Evolutionary conservation across 495 filamentous ascomycete genomes (phyloP).

Genomic region (Penicillium soppii): DNA sequence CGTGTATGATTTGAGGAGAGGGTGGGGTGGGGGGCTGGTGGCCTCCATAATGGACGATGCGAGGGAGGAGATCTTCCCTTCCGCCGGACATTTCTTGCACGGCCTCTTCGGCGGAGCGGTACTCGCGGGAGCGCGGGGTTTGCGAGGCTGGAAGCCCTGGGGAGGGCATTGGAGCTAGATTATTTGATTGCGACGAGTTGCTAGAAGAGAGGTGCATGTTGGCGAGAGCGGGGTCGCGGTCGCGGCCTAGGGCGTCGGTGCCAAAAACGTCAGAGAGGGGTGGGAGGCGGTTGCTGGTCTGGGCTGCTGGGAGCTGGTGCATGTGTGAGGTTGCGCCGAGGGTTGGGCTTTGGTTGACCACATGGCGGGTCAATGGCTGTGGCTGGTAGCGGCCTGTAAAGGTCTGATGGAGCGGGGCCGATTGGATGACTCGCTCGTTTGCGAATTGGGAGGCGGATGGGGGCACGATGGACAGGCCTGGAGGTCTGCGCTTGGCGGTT

Average conservation of each 20-base stretch:
- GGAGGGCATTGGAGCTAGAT: constrained; percentile 63
- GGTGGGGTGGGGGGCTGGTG: constrained; percentile 90
- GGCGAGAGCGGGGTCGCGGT: constrained; percentile 38
- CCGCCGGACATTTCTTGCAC: constrained; percentile 87
- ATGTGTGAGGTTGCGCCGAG: constrained; percentile 86
- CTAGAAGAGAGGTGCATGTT: constrained; percentile 47
- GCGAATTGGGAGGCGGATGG: constrained; percentile 95
- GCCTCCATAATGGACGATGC: constrained; percentile 91
- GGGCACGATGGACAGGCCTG: constrained; percentile 92
- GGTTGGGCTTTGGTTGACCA: constrained; percentile 81
- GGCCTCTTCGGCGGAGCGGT: constrained; percentile 92
- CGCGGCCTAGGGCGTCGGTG: constrained; percentile 66
- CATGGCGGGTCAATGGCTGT: constrained; percentile 77
- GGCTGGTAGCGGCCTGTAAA: constrained; percentile 89
- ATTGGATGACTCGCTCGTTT: constrained; percentile 94
- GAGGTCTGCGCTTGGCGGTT: constrained; percentile 72
- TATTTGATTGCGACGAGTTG: constrained; percentile 72
- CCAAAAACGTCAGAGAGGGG: constrained; percentile 95
- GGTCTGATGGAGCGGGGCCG: constrained; percentile 90
- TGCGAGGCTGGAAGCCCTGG: constrained; percentile 61
- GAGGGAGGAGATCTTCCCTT: constrained; percentile 84
- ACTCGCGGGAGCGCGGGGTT: constrained; percentile 73
- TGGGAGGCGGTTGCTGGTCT: constrained; percentile 89
- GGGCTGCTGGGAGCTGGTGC: constrained; percentile 83
- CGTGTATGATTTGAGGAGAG: constrained; percentile 59